Conservation (phyloP, 306 rosid species). For the Lupinus albus region DNA sequence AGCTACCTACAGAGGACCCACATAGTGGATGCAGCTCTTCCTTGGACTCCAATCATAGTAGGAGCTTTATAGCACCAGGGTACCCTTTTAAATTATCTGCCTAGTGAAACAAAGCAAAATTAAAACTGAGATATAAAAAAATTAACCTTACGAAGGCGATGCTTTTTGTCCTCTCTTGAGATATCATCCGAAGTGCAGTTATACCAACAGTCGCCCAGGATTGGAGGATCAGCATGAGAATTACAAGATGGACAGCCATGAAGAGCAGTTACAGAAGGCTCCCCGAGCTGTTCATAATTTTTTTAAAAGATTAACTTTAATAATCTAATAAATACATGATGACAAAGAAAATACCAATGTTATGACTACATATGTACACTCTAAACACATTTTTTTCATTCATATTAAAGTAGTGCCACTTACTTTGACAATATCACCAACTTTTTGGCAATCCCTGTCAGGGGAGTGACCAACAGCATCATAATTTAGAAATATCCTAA, state of each 20-base stretch:
- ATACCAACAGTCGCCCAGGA: conserved; percentile 93
- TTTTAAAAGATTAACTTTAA: conserved; percentile 14
- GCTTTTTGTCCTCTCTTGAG: conserved; percentile 82
- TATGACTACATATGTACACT: conserved; percentile 18
- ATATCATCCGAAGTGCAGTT: conserved; percentile 89
- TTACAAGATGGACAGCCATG: conserved; percentile 73
- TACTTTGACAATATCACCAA: conserved; percentile 91
- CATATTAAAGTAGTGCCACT: conserved; percentile 31
- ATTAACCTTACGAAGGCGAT: conserved; percentile 81
- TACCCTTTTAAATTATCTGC: background rate
- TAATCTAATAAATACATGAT: conserved; percentile 18
- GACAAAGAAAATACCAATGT: conserved; percentile 33
- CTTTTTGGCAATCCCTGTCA: conserved; percentile 81
- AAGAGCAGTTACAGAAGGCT: conserved; percentile 66
- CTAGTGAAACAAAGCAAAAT: conserved; percentile 32
- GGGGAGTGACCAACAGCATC: conserved; percentile 97
- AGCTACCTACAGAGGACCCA: conserved; percentile 16
- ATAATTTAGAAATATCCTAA: conserved; percentile 91
- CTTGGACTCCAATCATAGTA: conserved; percentile 4
- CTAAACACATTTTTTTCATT: conserved; percentile 1
- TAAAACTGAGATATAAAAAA: background rate
- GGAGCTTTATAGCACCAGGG: conserved; percentile 1
- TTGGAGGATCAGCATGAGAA: conserved; percentile 79
- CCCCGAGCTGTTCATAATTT: conserved; percentile 77
- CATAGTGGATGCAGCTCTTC: conserved; percentile 11